These are phyloP conservation scores for Pilasporangium apinafurcum DNA, from an alignment of 352 stramenopile species.

Conservation along the genomic window DNA sequence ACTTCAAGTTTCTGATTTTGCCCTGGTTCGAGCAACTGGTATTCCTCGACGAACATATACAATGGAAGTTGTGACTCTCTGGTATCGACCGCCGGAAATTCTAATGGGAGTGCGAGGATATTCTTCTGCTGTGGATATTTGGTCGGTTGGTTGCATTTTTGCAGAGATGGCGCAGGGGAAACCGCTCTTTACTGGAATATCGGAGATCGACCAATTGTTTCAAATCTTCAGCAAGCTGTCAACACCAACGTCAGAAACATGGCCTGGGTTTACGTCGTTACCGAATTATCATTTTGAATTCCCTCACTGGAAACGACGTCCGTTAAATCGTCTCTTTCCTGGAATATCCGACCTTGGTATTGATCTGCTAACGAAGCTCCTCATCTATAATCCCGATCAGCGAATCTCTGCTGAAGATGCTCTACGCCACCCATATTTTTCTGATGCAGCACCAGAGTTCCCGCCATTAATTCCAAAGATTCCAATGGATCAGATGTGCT, in stretches of 20 bases:
- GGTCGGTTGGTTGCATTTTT: slow-evolving; percentile 96
- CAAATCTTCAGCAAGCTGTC: slow-evolving; percentile 92
- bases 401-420: slow-evolving; percentile 79
- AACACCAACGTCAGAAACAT: slow-evolving; percentile 95
- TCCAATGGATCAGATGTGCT: slow-evolving; percentile 74
- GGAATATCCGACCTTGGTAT: slow-evolving; percentile 67
- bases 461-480: slow-evolving; percentile 52
- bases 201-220: slow-evolving; percentile 82
- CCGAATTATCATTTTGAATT: slow-evolving; percentile 95
- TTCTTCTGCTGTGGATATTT: slow-evolving; percentile 89
- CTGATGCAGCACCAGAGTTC: slow-evolving; percentile 31
- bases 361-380: slow-evolving; percentile 64
- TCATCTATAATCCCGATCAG: slow-evolving; percentile 80
- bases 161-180: slow-evolving; percentile 93
- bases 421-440: slow-evolving; percentile 79
- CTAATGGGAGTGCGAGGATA: slow-evolving; percentile 86
- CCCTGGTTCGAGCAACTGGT: slow-evolving; percentile 78
- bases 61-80: slow-evolving; percentile 89
- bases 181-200: slow-evolving; percentile 77
- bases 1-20: slow-evolving; percentile 87
- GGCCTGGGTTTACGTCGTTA: slow-evolving; percentile 95
- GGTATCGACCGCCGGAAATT: slow-evolving; percentile 88
- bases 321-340: slow-evolving; percentile 62
- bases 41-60: slow-evolving; percentile 88
- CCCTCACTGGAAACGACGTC: slow-evolving; percentile 68